A percentile compares a stretch with the other conserved stretches of the same genome.
Evolutionary conservation across 305 asterid genomes (phyloP).

Genomic region (Solanum hybrid): DNA sequence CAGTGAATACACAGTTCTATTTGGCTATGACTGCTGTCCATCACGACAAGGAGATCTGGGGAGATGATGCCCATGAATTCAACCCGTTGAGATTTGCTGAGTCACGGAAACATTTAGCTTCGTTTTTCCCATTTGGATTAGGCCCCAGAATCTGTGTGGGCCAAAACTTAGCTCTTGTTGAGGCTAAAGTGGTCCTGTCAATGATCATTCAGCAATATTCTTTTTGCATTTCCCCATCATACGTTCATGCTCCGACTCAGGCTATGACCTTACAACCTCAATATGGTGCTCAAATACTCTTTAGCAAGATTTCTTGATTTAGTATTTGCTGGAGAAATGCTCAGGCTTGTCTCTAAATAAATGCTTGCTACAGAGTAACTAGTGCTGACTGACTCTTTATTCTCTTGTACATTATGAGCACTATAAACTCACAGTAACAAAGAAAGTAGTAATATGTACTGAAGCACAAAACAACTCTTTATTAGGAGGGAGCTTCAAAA

Average conservation of each 20-base stretch:
- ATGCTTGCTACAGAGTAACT: neutral
- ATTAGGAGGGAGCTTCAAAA: neutral
- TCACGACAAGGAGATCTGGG: slow-evolving; percentile 24
- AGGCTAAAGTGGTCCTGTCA: slow-evolving; percentile 18
- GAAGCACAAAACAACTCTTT: neutral
- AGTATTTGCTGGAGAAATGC: neutral
- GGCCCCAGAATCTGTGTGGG: slow-evolving; percentile 30
- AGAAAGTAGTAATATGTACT: neutral
- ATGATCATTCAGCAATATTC: slow-evolving; percentile 18
- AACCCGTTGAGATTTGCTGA: slow-evolving; percentile 20
- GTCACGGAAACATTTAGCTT: slow-evolving; percentile 17
- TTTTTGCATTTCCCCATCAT: slow-evolving; percentile 23
- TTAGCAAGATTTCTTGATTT: slow-evolving; percentile 21
- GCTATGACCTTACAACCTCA: slow-evolving; percentile 30
- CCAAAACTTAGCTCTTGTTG: slow-evolving; percentile 28
- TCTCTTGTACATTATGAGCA: neutral
- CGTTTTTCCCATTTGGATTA: slow-evolving; percentile 22
- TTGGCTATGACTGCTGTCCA: slow-evolving; percentile 21
- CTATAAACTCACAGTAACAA: neutral
- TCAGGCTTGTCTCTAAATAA: neutral
- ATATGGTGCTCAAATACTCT: slow-evolving; percentile 56
- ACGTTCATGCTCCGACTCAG: slow-evolving; percentile 23
- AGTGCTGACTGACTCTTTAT: neutral
- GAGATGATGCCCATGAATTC: slow-evolving; percentile 27
- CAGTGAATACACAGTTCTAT: slow-evolving; percentile 16